Base-by-base conservation (phyloP, 2,329 filamentous ascomycete species). In the Tolypocladium paradoxum region DNA sequence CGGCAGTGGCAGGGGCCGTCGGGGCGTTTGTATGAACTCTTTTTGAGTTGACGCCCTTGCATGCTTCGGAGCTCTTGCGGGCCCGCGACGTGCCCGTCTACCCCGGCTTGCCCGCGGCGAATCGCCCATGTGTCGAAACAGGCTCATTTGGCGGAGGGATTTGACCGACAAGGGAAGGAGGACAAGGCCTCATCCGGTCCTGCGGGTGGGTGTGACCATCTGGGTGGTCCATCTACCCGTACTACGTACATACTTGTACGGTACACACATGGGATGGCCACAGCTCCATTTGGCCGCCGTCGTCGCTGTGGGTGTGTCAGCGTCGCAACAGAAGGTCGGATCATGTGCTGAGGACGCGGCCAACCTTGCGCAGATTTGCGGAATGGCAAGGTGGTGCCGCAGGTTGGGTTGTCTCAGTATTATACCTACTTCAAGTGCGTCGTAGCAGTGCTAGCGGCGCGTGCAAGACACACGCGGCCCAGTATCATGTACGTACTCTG, bases 101-200 rank as follows among this genome's bases (percentile, higher is more conserved):
- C 22, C 24, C 40, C 22, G 2, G 12, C 29, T 29, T 29, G 14
- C 24, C 24, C 24, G 22, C 9, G 14, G 24, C 40, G 16, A 45
- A 27, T 43, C 20, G 20, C 16, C 14, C 5, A 14, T 14, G 38
- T 45, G 40, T 45, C 40, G 27, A 27, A 45, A 11, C n/a, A 35
- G 40, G 40, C 43, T 33, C 31, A 16, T 5, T 34, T 36, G 22
- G 20, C 8, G 27, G 20, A 20, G 29, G 16, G 27, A 3, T 51
- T 46, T 46, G 29, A 4, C 49, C 49, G 16, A 34, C 35, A 51
- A 46, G n/a, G 49, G 49, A 46, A 51, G 49, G 49, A 51, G 49
- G 49, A 20, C 31, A 29, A n/a, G 31, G 2, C 27, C 20, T 24
- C n/a, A 8, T 22, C 35, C 24, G 16, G 20, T 29, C 24, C 16